phyloP scores from a whole-genome alignment of 306 rosid species.

The Parietaria judaica region DNA sequence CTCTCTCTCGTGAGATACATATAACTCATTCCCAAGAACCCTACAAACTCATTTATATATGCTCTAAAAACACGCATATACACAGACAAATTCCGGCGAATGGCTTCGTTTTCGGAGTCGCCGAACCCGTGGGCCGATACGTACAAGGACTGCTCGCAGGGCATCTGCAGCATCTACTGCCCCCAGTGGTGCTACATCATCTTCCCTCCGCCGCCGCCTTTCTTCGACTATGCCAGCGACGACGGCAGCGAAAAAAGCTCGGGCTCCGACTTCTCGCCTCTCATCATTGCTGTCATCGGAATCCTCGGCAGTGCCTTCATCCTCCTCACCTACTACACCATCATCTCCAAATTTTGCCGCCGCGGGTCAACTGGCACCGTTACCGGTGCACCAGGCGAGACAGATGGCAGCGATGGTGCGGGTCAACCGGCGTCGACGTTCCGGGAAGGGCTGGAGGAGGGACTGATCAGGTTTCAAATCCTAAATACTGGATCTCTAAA shows the following conservation, averaged over 20 bases:
- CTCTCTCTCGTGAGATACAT: neutral
- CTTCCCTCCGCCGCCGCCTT: conserved; percentile 67
- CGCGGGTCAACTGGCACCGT: conserved; percentile 28
- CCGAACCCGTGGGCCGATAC: conserved; percentile 38
- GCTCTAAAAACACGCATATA: neutral
- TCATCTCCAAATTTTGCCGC: conserved; percentile 53
- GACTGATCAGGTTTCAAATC: conserved; percentile 25
- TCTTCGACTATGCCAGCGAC: neutral
- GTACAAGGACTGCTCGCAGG: conserved; percentile 52
- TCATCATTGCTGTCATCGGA: conserved; percentile 62
- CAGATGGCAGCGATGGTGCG: neutral
- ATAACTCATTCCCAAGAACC: too few relatives aligned
- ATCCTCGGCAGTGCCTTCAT: conserved; percentile 55
- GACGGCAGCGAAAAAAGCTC: neutral
- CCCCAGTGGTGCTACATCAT: conserved; percentile 72
- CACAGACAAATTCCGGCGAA: neutral
- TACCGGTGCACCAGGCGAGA: neutral
- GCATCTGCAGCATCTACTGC: conserved; percentile 66
- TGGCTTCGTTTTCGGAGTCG: conserved; percentile 34
- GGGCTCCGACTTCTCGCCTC: conserved; percentile 56
- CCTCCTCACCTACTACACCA: conserved; percentile 48
- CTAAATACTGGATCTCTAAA: too few relatives aligned
- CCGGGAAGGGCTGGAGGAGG: conserved; percentile 44
- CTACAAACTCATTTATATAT: too few relatives aligned
- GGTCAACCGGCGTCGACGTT: conserved; percentile 14